Base-by-base conservation (phyloP, 2,329 filamentous ascomycete species). In the Hymenoscyphus infarciens region DNA sequence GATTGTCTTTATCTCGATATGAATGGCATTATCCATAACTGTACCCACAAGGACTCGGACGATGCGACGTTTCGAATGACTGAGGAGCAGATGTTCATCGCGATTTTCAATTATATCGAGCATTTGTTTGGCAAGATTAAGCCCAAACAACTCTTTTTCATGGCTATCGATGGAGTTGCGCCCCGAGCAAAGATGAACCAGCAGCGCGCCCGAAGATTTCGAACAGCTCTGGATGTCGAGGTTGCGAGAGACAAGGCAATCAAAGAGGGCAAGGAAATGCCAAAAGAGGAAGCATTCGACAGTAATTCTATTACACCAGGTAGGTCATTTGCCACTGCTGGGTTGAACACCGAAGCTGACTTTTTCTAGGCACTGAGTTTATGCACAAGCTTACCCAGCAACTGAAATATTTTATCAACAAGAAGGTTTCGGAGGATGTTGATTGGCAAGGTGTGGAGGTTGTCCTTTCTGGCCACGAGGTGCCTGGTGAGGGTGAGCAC, bases 1-100 rank as follows among this genome's bases (percentile, higher is more conserved):
- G 95, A 99, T 78, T 95, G 91, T 78, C 87, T 99, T 66, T 99
- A 99, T 78, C 82, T 96, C 71, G 91, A 96, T 74, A 99, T 99
- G 95, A 99, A 99, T 78, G 95, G 95, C 69, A 99, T 99, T 76
- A 99, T 99, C 73, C 94, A 99, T 78, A 99, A 99, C 77, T 99
- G 95, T 77, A 99, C 95, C 62, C 95, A 99, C 79, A 97, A 95
- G 74, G 94, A 99, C 78, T 89, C 91, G 27, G 93, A 96, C 74
- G 93, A 94, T 74, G 87, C 92, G 3, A 92, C 91, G 1, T 96
- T 96, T 73, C 92, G 95, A 61, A 88, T 98, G 78, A 94, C 89
- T 62, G 96, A 99, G 76, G 94, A 99, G 76, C 91, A 97, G 77
- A 99, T 99, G 95, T 99, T 99, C 75, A 97, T 99, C 70, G 90